Evolutionary conservation across 768 basidiomycete species (phyloP).

Genomic region (Mycena sanguinolenta): DNA sequence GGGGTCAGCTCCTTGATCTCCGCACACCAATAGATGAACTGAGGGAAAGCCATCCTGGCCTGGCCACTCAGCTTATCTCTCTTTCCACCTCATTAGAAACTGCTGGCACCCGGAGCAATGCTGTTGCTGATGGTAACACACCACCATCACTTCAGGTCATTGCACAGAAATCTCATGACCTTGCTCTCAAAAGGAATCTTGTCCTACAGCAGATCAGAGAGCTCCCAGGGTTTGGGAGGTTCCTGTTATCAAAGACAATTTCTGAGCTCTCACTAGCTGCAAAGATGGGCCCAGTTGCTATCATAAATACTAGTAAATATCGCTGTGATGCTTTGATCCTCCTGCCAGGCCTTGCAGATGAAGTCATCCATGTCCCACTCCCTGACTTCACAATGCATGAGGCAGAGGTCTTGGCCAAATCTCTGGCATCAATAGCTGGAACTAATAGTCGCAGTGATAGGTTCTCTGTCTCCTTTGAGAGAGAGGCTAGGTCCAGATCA

Average conservation of each 20-base stretch:
- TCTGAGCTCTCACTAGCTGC: not conserved
- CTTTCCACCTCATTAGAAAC: not conserved
- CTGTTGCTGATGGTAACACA: slow-evolving; percentile 1
- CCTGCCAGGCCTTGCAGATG: too few relatives aligned
- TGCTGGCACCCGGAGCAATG: not conserved
- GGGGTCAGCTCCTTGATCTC: not conserved
- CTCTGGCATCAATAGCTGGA: not conserved
- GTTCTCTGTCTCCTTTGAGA: too few relatives aligned
- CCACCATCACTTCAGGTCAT: not conserved
- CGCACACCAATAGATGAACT: not conserved
- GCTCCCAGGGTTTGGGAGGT: slow-evolving; percentile 5
- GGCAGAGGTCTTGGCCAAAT: too few relatives aligned
- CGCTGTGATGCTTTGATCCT: not conserved
- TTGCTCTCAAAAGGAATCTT: not conserved
- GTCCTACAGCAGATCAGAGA: too few relatives aligned
- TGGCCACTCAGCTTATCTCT: too few relatives aligned
- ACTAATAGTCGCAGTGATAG: too few relatives aligned
- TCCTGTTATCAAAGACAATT: not conserved
- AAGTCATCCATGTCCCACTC: too few relatives aligned
- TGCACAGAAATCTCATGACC: not conserved
- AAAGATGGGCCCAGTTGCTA: too few relatives aligned
- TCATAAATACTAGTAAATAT: too few relatives aligned
- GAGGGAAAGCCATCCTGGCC: too few relatives aligned
- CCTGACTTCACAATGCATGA: too few relatives aligned
- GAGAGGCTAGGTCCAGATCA: too few relatives aligned